Percentiles rank a stretch among this genome's conserved stretches.
Evolutionary conservation across 768 basidiomycete genomes (phyloP).

Genomic region (Boletus reticulatus): DNA sequence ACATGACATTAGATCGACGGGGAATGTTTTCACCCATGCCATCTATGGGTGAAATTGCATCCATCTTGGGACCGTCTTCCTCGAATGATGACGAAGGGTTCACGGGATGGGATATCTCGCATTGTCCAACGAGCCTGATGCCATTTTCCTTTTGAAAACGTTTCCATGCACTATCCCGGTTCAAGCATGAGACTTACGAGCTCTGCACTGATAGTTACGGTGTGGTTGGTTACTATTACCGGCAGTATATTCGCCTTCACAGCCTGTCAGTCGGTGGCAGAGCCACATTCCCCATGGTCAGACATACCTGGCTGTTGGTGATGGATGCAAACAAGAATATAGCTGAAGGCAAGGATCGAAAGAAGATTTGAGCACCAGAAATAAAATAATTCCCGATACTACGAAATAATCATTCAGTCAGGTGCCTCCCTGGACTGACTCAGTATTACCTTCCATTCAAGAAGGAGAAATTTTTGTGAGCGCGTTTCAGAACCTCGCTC

Average conservation of each 20-base stretch:
- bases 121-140: conserved; percentile 80
- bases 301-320: conserved; percentile 66
- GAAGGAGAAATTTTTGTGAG: conserved; percentile 94
- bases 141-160: conserved; percentile 60
- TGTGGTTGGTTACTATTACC: conserved; percentile 90
- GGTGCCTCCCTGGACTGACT: neutral
- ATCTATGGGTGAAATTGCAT: conserved; percentile 48
- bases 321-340: conserved; percentile 94
- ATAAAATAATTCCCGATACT: conserved; percentile 92
- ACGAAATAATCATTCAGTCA: conserved; percentile 1
- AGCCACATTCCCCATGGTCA: conserved; percentile 9
- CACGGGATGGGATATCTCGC: conserved; percentile 89
- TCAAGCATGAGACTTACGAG: conserved; percentile 53
- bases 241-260: conserved; percentile 77
- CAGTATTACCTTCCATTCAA: conserved; percentile 72
- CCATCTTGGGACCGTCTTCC: conserved; percentile 30
- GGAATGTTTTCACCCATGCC: conserved; percentile 50
- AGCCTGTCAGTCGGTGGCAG: conserved; percentile 10
- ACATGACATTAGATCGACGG: conserved; percentile 61
- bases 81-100: conserved; percentile 28
- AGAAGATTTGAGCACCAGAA: conserved; percentile 85
- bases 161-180: conserved; percentile 43
- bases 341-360: conserved; percentile 89
- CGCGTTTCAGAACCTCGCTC: conserved; percentile 79
- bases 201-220: conserved; percentile 92